A percentile compares a stretch with the other conserved stretches of the same genome.
phyloP scores from a whole-genome alignment of 495 filamentous ascomycete species.

The Xylaria flabelliformis region DNA sequence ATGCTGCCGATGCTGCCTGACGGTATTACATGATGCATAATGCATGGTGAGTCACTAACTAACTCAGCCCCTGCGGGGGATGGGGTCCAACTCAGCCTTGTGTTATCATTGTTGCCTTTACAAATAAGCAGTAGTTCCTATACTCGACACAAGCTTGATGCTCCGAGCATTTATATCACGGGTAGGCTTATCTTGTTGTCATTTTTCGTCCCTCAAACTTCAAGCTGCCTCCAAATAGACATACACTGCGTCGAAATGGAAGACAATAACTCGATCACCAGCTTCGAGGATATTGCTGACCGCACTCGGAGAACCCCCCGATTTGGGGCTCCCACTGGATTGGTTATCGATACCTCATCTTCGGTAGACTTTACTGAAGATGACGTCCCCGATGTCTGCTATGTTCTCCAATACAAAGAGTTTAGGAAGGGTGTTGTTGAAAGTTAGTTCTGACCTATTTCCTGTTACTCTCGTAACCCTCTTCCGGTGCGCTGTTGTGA shows the following conservation, averaged over 20 bases:
- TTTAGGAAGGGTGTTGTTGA: conserved; percentile 35
- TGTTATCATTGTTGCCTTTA: not conserved
- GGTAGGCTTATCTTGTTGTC: not conserved
- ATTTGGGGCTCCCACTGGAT: not conserved
- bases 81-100: conserved; percentile 7
- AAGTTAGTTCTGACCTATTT: conserved; percentile 28
- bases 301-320: not conserved
- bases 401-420: conserved; percentile 38
- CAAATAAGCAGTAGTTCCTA: not conserved
- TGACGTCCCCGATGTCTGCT: conserved; percentile 43
- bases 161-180: not conserved
- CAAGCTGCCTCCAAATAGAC: not conserved
- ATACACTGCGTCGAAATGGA: conserved; percentile 24
- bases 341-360: not conserved
- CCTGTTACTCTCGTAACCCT: not conserved
- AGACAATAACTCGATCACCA: conserved; percentile 32
- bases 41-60: conserved; percentile 7
- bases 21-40: not conserved
- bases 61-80: conserved; percentile 5
- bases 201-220: not conserved
- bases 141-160: not conserved
- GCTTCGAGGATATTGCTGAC: conserved; percentile 40
- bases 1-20: not conserved
- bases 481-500: not conserved
- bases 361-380: conserved; percentile 33